Evolutionary conservation across 192 early-diverging fungal genomes (phyloP), one percentile per base, ranked within the genome.

Genomic region (Chytriomyces sp.): DNA sequence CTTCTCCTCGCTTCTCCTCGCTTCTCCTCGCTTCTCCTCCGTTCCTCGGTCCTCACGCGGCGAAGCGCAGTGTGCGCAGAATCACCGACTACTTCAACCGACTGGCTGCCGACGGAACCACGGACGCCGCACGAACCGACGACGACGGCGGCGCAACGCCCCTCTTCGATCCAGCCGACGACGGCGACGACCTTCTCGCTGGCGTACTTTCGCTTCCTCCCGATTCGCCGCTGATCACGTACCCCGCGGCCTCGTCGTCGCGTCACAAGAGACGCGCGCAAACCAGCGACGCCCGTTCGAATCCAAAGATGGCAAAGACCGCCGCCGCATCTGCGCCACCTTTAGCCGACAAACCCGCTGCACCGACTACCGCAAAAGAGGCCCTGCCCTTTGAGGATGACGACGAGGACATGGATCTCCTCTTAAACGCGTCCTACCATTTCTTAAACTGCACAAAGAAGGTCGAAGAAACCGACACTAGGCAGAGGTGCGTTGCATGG

Each of bases 1-100:
- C n/a, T n/a, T n/a, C n/a, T n/a, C n/a, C n/a, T n/a, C n/a, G n/a
- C n/a, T n/a, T n/a, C n/a, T n/a, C n/a, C n/a, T n/a, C n/a, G n/a
- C n/a, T n/a, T n/a, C n/a, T n/a, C n/a, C n/a, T n/a, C n/a, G n/a
- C n/a, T n/a, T n/a, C n/a, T n/a, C n/a, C n/a, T n/a, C n/a, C n/a
- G n/a, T n/a, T n/a, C n/a, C n/a, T n/a, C n/a, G n/a, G n/a, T n/a
- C n/a, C n/a, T n/a, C n/a, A n/a, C n/a, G n/a, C n/a, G n/a, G n/a
- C n/a, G n/a, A n/a, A n/a, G n/a, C n/a, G n/a, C 94, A 97, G 85
- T 32, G 30, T 32, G 25, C 7, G 39, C 6, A 52, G 36, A 17
- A 68, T 68, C 33, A 55, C 94, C 60, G 82, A 86, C 12, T 85
- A 94, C 41, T 95, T 95, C 60, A 7, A 8, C 26, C 34, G 39